These are phyloP conservation scores for Plasmopara viticola DNA, from an alignment of 352 stramenopile species.

Conservation along the genomic window DNA sequence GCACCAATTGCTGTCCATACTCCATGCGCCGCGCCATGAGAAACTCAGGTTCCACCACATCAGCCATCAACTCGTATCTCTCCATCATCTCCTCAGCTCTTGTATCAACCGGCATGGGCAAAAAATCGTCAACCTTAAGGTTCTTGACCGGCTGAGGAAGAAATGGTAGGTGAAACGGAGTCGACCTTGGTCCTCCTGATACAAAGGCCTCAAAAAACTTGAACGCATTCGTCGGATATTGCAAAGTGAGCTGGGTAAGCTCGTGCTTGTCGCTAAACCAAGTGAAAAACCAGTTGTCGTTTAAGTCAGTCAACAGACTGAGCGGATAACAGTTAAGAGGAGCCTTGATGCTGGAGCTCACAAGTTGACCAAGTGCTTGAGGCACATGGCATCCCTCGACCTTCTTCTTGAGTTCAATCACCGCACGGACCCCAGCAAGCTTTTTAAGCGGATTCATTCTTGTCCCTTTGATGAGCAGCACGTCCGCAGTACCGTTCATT, in stretches of 20 bases:
- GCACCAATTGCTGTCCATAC: conserved; percentile 25
- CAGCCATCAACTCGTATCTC: conserved; percentile 12
- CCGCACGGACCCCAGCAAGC: conserved; percentile 23
- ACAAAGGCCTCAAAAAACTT: not conserved
- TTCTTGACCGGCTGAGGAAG: conserved; percentile 8
- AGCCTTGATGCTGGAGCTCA: conserved; percentile 22
- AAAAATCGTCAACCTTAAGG: conserved; percentile 18
- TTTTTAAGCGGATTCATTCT: conserved; percentile 17
- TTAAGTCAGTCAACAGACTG: conserved; percentile 28
- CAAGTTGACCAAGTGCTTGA: conserved; percentile 30
- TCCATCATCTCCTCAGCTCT: conserved; percentile 25
- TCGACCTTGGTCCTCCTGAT: not conserved
- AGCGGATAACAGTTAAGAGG: conserved; percentile 18
- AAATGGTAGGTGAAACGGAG: not conserved
- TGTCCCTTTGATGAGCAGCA: conserved; percentile 26
- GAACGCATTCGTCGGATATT: not conserved
- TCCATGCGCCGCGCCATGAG: conserved; percentile 19
- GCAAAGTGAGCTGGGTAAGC: conserved; percentile 13
- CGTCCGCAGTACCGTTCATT: conserved; percentile 27
- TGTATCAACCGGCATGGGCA: conserved; percentile 12
- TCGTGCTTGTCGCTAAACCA: conserved; percentile 19
- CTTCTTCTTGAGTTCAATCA: conserved; percentile 23
- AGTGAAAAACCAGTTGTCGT: conserved; percentile 22
- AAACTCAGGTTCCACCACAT: conserved; percentile 29
- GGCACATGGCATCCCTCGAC: conserved; percentile 11